Base-by-base conservation (phyloP, 352 stramenopile species). In the Pilasporangium apinafurcum region DNA sequence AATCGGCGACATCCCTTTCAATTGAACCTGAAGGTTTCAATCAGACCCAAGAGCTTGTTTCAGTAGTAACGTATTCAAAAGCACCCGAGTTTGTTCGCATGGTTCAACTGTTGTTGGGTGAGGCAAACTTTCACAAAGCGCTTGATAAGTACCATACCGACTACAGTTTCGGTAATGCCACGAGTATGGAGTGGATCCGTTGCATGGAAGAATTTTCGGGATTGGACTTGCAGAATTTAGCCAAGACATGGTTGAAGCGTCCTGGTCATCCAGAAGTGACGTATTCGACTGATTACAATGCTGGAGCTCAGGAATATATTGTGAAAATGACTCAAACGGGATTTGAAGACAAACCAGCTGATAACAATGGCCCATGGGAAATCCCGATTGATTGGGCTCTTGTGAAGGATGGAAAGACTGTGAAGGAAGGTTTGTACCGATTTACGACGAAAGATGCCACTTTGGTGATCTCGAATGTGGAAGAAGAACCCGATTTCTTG, bases 131-230 rank as follows among this genome's bases (percentile, higher is more conserved):
- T 52, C 73, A 89, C 57, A 79, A 86, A 54, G 76, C 70, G 14
- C 66, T 88, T 10, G 72, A 88, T 44, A 81, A 69, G 48, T 88
- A 88, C 51, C 74, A 88, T 56, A 88, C 76, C 26, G 75, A 82
- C 31, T 88, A 84, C 53, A 65, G 63, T 16, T 86, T 74, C 36
- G 58, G 62, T 34, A 88, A 88, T 52, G 76, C 76, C 8, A 88
- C 76, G 26, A 82, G 51, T 8, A 81, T 79, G 58, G 65, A 88
- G 28, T 88, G 76, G 76, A 85, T 88, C 40, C 53, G 64, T 39
- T 86, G 72, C 61, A 88, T 88, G 76, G 72, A 86, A 45, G 62
- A 88, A 47, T 79, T 75, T 38, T 85, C 76, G 17, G 66, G 69
- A 5, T 47, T 66, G 10, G 56, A 78, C 45, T 47, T 88, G 43